phyloP scores from a whole-genome alignment of 2,329 filamentous ascomycete genomes.

The Cladophialophora bantiana region DNA sequence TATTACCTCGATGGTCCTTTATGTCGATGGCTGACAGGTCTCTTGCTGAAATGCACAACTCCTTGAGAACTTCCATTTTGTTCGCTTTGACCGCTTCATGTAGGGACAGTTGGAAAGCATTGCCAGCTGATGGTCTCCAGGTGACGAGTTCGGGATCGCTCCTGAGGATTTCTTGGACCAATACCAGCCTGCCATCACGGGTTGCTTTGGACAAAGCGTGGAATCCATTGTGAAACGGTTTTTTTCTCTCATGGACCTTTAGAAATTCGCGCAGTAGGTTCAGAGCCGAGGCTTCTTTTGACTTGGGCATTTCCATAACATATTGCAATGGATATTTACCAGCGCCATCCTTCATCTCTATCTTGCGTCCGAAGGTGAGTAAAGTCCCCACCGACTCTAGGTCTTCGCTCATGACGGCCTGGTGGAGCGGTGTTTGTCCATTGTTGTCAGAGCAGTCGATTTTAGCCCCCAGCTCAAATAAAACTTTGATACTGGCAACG shows the following conservation, averaged over 20 bases:
- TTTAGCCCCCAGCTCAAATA: conserved; percentile 16
- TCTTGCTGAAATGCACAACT: conserved; percentile 4
- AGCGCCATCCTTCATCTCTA: background rate
- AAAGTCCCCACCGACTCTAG: background rate
- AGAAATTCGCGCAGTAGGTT: background rate
- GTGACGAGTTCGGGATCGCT: background rate
- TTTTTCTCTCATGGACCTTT: background rate
- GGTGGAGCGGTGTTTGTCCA: conserved; percentile 18
- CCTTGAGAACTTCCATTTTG: conserved; percentile 6
- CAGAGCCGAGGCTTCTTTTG: background rate
- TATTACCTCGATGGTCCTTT: background rate
- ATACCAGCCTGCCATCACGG: background rate
- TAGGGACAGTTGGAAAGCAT: background rate
- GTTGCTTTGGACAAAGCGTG: background rate
- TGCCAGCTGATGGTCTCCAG: background rate
- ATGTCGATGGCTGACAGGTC: background rate
- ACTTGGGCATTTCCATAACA: background rate
- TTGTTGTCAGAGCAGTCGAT: conserved; percentile 18
- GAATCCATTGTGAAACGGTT: background rate
- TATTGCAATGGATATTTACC: conserved; percentile 1
- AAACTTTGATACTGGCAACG: conserved; percentile 1
- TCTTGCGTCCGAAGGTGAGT: background rate
- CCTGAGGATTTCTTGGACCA: background rate
- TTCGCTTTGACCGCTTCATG: conserved; percentile 10
- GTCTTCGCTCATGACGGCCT: conserved; percentile 19